These are phyloP conservation scores for Lachnellula occidentalis DNA, from an alignment of 2,329 filamentous ascomycete species.

Conservation along the genomic window DNA sequence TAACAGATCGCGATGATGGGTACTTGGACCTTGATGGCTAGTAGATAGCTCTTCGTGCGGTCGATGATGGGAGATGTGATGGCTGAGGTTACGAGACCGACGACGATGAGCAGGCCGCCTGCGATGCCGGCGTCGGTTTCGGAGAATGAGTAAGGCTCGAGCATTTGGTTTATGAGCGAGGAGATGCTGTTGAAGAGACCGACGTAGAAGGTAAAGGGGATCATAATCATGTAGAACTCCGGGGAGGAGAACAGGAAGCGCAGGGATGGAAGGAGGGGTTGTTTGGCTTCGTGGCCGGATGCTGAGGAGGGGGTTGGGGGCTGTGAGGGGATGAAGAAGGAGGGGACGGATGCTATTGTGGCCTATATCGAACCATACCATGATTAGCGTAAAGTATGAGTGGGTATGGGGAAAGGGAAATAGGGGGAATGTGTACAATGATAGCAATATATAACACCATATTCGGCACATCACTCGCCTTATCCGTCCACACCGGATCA, in stretches of 20 bases:
- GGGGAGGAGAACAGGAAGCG: conserved; percentile 51
- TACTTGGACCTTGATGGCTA: conserved; percentile 66
- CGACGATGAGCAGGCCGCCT: conserved; percentile 82
- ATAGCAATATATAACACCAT: conserved; percentile 83
- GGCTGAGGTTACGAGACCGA: conserved; percentile 70
- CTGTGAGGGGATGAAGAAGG: conserved; percentile 70
- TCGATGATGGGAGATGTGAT: conserved; percentile 78
- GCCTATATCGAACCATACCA: conserved; percentile 36
- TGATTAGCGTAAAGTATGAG: conserved; percentile 8
- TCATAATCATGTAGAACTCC: conserved; percentile 74
- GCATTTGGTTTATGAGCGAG: conserved; percentile 82
- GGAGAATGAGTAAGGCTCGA: conserved; percentile 77
- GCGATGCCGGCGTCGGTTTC: conserved; percentile 85
- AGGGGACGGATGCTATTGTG: conserved; percentile 62
- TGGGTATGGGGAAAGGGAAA: neutral
- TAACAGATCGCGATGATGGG: conserved; percentile 71
- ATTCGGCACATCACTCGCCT: conserved; percentile 60
- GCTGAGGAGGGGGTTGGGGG: conserved; percentile 75
- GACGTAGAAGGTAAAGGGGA: conserved; percentile 81
- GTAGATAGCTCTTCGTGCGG: conserved; percentile 72
- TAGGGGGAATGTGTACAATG: conserved; percentile 56
- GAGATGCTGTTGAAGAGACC: conserved; percentile 92
- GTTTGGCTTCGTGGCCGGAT: conserved; percentile 51
- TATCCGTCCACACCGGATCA: conserved; percentile 65
- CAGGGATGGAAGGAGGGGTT: conserved; percentile 45